Conservation (phyloP, 2,329 filamentous ascomycete genomes). For the Sordariomycetes sp. region DNA sequence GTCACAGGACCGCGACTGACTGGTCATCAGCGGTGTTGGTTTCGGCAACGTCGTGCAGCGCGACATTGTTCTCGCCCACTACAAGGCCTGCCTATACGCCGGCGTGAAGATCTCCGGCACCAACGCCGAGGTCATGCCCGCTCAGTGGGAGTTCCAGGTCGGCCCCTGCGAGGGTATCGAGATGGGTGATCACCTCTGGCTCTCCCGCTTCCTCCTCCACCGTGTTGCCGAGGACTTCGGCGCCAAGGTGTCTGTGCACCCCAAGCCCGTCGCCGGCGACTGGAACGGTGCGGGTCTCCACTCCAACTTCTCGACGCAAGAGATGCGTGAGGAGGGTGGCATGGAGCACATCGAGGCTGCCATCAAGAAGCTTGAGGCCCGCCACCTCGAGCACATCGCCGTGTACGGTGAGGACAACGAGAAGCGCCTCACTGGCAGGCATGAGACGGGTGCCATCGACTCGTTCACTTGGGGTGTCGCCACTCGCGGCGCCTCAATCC, state of each 20-base stretch:
- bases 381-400: slow-evolving; percentile 76
- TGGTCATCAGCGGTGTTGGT: slow-evolving; percentile 68
- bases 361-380: slow-evolving; percentile 72
- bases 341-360: slow-evolving; percentile 89
- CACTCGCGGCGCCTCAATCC: slow-evolving; percentile 89
- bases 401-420: slow-evolving; percentile 97
- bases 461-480: slow-evolving; percentile 90
- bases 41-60: slow-evolving; percentile 95
- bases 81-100: slow-evolving; percentile 60
- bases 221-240: slow-evolving; percentile 94
- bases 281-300: slow-evolving; percentile 97
- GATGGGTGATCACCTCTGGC: slow-evolving; percentile 95
- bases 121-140: slow-evolving; percentile 98
- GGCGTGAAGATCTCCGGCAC: slow-evolving; percentile 93
- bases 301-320: slow-evolving; percentile 84
- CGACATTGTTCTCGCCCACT: slow-evolving; percentile 75
- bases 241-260: slow-evolving; percentile 87
- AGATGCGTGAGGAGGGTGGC: slow-evolving; percentile 83
- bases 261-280: slow-evolving; percentile 84
- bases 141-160: slow-evolving; percentile 54
- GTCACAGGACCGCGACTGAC: slow-evolving; percentile 8
- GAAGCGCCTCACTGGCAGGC: slow-evolving; percentile 78
- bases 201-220: slow-evolving; percentile 70
- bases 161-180: slow-evolving; percentile 81
- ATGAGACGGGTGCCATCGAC: slow-evolving; percentile 93